Percentiles rank a stretch among this genome's conserved stretches.
These are phyloP conservation scores for Lanmaoa pseudosensibilis DNA, from an alignment of 768 basidiomycete species.

Conservation along the genomic window DNA sequence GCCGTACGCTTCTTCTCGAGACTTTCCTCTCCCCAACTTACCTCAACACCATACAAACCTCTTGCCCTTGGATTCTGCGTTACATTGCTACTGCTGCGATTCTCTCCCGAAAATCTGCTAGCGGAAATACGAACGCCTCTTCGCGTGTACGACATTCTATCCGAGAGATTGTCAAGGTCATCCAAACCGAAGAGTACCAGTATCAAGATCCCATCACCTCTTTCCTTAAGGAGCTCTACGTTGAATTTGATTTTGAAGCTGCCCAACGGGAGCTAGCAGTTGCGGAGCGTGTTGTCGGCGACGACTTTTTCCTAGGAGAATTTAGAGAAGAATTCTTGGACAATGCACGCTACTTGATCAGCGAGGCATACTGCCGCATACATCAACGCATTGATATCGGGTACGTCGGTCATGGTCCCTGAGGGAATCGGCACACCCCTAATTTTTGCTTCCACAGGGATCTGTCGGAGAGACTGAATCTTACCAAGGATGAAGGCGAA, in stretches of 20 bases:
- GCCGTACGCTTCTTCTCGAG: conserved; percentile 89
- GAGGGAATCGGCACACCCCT: background rate
- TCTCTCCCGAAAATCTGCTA: conserved; percentile 77
- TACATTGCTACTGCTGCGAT: conserved; percentile 94
- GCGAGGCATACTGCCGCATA: conserved; percentile 97
- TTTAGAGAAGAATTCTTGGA: conserved; percentile 95
- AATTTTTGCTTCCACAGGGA: conserved; percentile 50
- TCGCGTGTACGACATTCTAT: conserved; percentile 85
- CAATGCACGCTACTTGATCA: conserved; percentile 93
- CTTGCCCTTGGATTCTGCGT: conserved; percentile 90
- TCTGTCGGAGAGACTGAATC: conserved; percentile 88
- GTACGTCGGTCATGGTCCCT: conserved; percentile 39
- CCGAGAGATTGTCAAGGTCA: conserved; percentile 88
- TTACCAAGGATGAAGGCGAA: conserved; percentile 94
- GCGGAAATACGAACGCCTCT: conserved; percentile 48
- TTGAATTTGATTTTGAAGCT: conserved; percentile 95
- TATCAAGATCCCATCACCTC: conserved; percentile 91
- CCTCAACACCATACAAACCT: conserved; percentile 97
- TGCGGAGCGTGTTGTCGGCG: conserved; percentile 79
- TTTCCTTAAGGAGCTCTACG: conserved; percentile 91
- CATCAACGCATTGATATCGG: conserved; percentile 90
- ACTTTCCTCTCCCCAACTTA: conserved; percentile 96
- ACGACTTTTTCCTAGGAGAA: conserved; percentile 93
- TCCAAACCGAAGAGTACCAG: conserved; percentile 95
- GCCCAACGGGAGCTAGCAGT: conserved; percentile 79